These are phyloP conservation scores for Puccinia hordei DNA, from an alignment of 1,284 basidiomycete genomes.

Conservation along the genomic window DNA sequence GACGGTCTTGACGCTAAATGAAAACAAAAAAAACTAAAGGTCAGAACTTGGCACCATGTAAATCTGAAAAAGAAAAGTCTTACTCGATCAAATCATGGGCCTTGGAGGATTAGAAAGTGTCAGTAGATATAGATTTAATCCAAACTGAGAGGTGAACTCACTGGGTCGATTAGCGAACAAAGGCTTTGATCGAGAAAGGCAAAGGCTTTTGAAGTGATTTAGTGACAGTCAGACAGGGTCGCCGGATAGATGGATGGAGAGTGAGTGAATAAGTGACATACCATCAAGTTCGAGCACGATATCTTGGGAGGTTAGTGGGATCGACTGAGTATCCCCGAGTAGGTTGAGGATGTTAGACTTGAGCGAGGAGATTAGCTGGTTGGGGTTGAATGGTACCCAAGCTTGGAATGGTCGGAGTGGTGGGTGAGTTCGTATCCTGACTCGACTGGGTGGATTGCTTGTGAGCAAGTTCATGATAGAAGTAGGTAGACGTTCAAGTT, in stretches of 20 bases:
- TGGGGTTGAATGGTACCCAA: slow-evolving; percentile 34
- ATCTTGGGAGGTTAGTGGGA: slow-evolving; percentile 16
- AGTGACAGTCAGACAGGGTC: background rate
- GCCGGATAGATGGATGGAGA: background rate
- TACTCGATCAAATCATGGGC: slow-evolving; percentile 47
- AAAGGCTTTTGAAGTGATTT: slow-evolving; percentile 24
- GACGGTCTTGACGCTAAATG: slow-evolving; percentile 10
- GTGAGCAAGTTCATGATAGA: background rate
- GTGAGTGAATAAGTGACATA: background rate
- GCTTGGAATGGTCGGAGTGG: slow-evolving; percentile 31
- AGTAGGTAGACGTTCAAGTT: too few species aligned
- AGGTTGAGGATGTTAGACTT: slow-evolving; percentile 17
- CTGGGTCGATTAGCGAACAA: slow-evolving; percentile 34
- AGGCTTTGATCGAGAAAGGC: slow-evolving; percentile 39
- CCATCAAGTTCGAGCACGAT: slow-evolving; percentile 18
- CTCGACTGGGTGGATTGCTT: background rate
- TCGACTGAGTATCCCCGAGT: slow-evolving; percentile 3
- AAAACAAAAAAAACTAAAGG: background rate
- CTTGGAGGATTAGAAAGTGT: background rate
- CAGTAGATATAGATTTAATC: background rate
- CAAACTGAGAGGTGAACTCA: background rate
- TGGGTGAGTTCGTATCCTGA: slow-evolving; percentile 42
- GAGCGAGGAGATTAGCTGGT: slow-evolving; percentile 13
- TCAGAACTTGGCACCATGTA: too few species aligned
- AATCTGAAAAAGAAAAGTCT: background rate